Base-by-base conservation (phyloP, 78 protist genomes). In the Creolimax fragrantissima region DNA sequence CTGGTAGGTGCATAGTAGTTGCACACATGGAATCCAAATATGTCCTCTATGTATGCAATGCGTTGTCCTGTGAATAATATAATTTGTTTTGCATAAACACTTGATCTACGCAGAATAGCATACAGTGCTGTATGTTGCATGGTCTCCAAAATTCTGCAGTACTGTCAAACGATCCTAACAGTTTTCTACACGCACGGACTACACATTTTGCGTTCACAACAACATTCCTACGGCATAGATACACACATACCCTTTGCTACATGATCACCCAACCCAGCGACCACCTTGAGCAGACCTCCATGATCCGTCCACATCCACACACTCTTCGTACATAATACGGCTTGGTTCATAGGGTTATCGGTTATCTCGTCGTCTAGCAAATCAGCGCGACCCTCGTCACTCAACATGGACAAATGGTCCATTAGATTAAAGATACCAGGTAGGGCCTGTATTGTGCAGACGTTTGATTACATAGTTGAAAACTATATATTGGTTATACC, bases 251-350 rank as follows among this genome's bases (percentile, higher is more conserved):
- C 24, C 74, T 17, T 58, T 58, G 39, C 92, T 43, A 90, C 92
- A 35, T 17, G 7, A 6, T n/a, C 91, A 11, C 42, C 91, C 32
- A 89, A 24, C 24, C 44, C 92, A 4, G 90, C 45, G 3, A 45
- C 89, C 83, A 92, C 93, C 3, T 6, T 89, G 58, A 92, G 67
- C 3, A 92, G 41, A 37, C 94, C 94, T 41, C 94, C 94, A 6
- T 11, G 3, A 3, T 3, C 41, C 11, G 94, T 88, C 44, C n/a
- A 92, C 44, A 85, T 45, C 94, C 94, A 92, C 36, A 3, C 35
- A 24, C 92, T 88, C 41, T 5, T 3, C 41, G 44, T 35, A 90
- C 94, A 92, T 17, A 92, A 39, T 41, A 44, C 88, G 11, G 93
- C 35, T 4, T 43, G 88, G 24, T 41, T 3, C 42, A 32, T 42